A percentile compares a stretch with the other conserved stretches of the same genome.
Evolutionary conservation across 345 rosid genomes (phyloP).

Genomic region (Rhodomyrtus tomentosa): DNA sequence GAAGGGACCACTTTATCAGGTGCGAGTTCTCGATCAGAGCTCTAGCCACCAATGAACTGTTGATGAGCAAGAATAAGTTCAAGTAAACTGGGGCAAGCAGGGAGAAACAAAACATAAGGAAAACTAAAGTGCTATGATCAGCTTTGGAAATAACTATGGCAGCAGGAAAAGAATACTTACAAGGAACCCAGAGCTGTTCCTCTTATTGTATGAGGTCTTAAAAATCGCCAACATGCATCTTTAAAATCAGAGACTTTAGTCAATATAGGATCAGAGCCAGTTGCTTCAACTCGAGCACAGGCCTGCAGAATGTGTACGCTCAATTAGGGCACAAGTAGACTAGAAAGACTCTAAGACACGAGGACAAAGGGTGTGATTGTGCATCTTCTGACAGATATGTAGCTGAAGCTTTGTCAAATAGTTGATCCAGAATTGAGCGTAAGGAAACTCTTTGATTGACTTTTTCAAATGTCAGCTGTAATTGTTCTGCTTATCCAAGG

Average conservation of each 20-base stretch:
- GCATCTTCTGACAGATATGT: not conserved
- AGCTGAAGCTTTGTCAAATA: not conserved
- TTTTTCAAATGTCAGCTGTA: not conserved
- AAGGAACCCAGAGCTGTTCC: conserved; percentile 84
- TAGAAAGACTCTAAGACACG: not conserved
- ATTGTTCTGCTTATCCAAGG: not conserved
- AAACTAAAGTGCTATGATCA: not conserved
- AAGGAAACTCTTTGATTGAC: not conserved
- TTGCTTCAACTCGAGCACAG: conserved; percentile 60
- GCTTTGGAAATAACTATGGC: not conserved
- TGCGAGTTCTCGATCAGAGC: conserved; percentile 77
- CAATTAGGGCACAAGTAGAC: not conserved
- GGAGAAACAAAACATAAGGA: not conserved
- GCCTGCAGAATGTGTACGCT: conserved; percentile 38
- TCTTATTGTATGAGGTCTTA: conserved; percentile 93
- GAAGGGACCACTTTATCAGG: conserved; percentile 70
- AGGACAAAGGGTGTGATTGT: not conserved
- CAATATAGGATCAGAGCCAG: conserved; percentile 64
- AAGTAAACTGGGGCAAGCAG: not conserved
- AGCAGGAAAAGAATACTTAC: conserved; percentile 18
- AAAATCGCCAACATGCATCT: conserved; percentile 95
- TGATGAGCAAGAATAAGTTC: conserved; percentile 1
- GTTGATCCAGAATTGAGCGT: not conserved
- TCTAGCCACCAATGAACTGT: conserved; percentile 85
- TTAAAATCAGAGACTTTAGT: conserved; percentile 50